Conservation (phyloP, 106 monocot genomes). For the Dioscorea zingiberensis region DNA sequence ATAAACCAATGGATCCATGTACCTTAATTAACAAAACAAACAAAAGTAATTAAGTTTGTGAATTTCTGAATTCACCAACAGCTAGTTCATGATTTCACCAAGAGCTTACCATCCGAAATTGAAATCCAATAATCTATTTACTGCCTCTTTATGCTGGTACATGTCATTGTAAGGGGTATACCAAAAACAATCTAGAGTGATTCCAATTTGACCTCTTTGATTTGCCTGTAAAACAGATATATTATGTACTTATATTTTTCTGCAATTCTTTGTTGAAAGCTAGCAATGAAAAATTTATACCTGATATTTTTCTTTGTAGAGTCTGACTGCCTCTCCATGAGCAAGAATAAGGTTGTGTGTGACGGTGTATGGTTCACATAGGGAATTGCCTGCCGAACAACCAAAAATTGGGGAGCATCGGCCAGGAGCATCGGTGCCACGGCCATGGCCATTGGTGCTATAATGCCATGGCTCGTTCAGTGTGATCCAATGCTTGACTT, state of each 20-base stretch:
- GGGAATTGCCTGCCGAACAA: not conserved
- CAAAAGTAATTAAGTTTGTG: too few species aligned
- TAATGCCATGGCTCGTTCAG: conserved; percentile 7
- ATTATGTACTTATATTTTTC: too few species aligned
- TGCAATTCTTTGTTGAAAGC: too few species aligned
- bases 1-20: too few species aligned
- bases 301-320: conserved; percentile 7
- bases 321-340: not conserved
- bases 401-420: not conserved
- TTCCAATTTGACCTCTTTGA: too few species aligned
- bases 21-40: too few species aligned
- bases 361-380: not conserved
- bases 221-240: too few species aligned
- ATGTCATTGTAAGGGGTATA: not conserved
- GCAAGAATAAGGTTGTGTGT: conserved; percentile 1
- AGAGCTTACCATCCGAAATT: not conserved
- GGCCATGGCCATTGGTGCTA: not conserved
- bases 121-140: not conserved
- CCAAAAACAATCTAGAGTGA: not conserved
- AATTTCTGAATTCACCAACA: too few species aligned
- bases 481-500: too few species aligned
- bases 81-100: too few species aligned
- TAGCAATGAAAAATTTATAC: too few species aligned
- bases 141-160: not conserved
- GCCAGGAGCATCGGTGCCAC: not conserved